A percentile compares a stretch with the other conserved stretches of the same genome.
phyloP scores from a whole-genome alignment of 176 grass and related monocot genomes.

The Carex pumila region DNA sequence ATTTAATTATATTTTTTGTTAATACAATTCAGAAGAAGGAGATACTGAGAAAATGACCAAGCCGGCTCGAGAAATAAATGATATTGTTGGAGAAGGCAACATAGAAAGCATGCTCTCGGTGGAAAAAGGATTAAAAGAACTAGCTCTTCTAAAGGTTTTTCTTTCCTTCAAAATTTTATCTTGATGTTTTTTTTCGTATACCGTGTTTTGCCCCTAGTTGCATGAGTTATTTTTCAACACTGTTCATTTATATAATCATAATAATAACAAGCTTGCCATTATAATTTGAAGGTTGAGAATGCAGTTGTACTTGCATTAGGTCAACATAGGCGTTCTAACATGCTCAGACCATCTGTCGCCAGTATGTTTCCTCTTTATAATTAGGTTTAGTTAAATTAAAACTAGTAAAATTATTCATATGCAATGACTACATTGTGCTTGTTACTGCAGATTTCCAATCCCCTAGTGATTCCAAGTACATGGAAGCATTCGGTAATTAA shows the following conservation, averaged over 20 bases:
- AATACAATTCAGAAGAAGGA: slow-evolving; percentile 26
- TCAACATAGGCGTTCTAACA: slow-evolving; percentile 51
- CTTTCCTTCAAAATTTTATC: slow-evolving; percentile 1
- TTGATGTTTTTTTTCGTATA: not conserved
- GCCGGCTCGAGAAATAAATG: slow-evolving; percentile 46
- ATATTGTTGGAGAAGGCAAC: slow-evolving; percentile 72
- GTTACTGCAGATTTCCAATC: slow-evolving; percentile 64
- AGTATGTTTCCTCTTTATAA: slow-evolving; percentile 30
- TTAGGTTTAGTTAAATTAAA: not conserved
- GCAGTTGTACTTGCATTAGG: slow-evolving; percentile 75
- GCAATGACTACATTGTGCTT: not conserved
- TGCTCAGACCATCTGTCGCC: slow-evolving; percentile 36
- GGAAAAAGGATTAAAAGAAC: slow-evolving; percentile 92
- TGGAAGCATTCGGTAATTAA: slow-evolving; percentile 73
- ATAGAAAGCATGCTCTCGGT: slow-evolving; percentile 91
- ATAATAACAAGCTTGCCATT: not conserved
- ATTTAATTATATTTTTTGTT: not conserved
- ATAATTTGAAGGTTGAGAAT: slow-evolving; percentile 72
- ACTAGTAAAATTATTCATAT: slow-evolving; percentile 17
- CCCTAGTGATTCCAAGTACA: slow-evolving; percentile 64
- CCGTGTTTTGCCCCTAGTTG: not conserved
- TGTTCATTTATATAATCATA: slow-evolving; percentile 11
- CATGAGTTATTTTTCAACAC: not conserved
- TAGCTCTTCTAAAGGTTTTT: slow-evolving; percentile 72
- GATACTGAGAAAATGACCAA: slow-evolving; percentile 42